A percentile compares a stretch with the other conserved stretches of the same genome.
Conservation (phyloP, 768 basidiomycete species). For the Auricularia cornea region DNA sequence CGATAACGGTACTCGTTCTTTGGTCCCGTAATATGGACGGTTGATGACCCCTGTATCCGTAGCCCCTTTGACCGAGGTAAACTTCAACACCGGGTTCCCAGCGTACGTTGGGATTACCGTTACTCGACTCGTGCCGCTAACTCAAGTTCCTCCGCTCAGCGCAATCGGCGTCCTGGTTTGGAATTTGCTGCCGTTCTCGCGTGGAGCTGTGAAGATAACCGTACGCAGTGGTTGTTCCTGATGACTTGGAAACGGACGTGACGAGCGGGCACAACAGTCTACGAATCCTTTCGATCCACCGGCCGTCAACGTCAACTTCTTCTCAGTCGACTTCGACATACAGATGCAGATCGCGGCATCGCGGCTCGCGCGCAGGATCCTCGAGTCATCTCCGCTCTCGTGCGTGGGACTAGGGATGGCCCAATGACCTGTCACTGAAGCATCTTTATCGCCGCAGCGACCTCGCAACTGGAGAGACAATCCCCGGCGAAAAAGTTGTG, state of each 20-base stretch:
- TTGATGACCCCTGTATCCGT: background rate
- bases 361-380: conserved; percentile 34
- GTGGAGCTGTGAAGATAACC: conserved; percentile 41
- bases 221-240: conserved; percentile 16
- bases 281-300: conserved; percentile 41
- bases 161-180: conserved; percentile 42
- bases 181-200: conserved; percentile 47
- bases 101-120: conserved; percentile 23
- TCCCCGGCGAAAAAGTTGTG: conserved; percentile 37
- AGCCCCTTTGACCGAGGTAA: conserved; percentile 44
- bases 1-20: conserved; percentile 30
- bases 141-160: too few species aligned
- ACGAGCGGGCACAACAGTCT: conserved; percentile 22
- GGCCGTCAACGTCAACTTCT: conserved; percentile 41
- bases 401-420: conserved; percentile 9
- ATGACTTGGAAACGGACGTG: background rate
- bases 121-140: background rate
- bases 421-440: background rate
- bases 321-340: conserved; percentile 40
- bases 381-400: conserved; percentile 36
- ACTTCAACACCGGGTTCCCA: conserved; percentile 39
- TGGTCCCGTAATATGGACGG: background rate
- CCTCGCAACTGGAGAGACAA: conserved; percentile 35
- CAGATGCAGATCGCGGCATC: conserved; percentile 42
- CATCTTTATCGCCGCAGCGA: conserved; percentile 13